Conservation (phyloP, 2,329 filamentous ascomycete species). For the Cladosporium oxysporum region DNA sequence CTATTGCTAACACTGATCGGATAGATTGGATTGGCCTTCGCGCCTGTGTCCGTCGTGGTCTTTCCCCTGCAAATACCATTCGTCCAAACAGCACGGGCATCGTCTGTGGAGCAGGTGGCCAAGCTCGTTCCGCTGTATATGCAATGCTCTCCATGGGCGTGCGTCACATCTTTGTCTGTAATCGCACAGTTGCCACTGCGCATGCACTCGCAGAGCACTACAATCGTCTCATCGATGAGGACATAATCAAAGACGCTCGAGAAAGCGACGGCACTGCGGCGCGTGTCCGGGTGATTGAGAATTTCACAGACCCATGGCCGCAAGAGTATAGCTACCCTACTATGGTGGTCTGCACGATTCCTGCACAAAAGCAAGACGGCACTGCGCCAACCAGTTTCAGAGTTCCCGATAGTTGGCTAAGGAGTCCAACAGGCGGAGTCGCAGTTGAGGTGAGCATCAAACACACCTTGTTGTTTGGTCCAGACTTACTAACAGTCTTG, state of each 20-base stretch:
- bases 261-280: conserved; percentile 25
- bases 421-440: conserved; percentile 72
- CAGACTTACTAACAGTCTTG: conserved; percentile 9
- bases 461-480: background rate
- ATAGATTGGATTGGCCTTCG: conserved; percentile 75
- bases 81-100: conserved; percentile 54
- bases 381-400: conserved; percentile 67
- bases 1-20: background rate
- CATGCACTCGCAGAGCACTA: conserved; percentile 70
- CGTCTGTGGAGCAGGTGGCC: conserved; percentile 65
- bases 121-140: conserved; percentile 77
- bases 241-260: conserved; percentile 28
- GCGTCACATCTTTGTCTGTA: conserved; percentile 72
- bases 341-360: conserved; percentile 75
- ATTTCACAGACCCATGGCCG: conserved; percentile 65
- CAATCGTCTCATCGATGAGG: conserved; percentile 51
- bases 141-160: conserved; percentile 77
- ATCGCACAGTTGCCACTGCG: conserved; percentile 68
- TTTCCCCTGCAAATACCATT: conserved; percentile 69
- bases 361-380: conserved; percentile 66
- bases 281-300: conserved; percentile 59
- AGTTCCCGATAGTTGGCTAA: conserved; percentile 68
- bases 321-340: conserved; percentile 64
- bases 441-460: conserved; percentile 61
- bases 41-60: conserved; percentile 69